A percentile compares a stretch with the other conserved stretches of the same genome.
Evolutionary conservation across 2,329 filamentous ascomycete species (phyloP).

Genomic region (Neofusicoccum parvum): DNA sequence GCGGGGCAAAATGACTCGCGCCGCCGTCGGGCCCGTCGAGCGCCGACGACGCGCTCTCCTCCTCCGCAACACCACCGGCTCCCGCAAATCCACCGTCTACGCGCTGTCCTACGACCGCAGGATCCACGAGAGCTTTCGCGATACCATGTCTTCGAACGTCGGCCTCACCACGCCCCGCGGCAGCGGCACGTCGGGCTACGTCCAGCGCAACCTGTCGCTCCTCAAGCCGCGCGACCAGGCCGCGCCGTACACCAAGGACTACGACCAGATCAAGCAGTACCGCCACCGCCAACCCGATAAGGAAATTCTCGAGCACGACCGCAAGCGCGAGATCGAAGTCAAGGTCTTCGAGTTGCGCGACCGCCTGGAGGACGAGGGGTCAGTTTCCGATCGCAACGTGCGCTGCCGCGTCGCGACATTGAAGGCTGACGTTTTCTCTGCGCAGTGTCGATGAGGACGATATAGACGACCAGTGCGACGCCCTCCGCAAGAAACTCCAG

Average conservation of each 20-base stretch:
- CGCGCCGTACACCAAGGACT: slow-evolving; percentile 74
- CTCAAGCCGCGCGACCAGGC: slow-evolving; percentile 79
- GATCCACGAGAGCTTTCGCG: neutral
- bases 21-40: neutral
- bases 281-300: slow-evolving; percentile 83
- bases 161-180: slow-evolving; percentile 92
- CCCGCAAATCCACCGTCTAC: slow-evolving; percentile 1
- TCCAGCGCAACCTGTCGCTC: slow-evolving; percentile 91
- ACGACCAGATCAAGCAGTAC: slow-evolving; percentile 71
- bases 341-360: slow-evolving; percentile 91
- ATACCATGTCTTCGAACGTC: slow-evolving; percentile 89
- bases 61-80: neutral
- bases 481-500: slow-evolving; percentile 65
- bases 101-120: neutral
- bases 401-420: neutral
- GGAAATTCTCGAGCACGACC: slow-evolving; percentile 91
- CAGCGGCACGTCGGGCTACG: slow-evolving; percentile 94
- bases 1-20: slow-evolving; percentile 21
- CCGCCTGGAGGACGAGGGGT: slow-evolving; percentile 88
- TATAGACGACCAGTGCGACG: slow-evolving; percentile 76
- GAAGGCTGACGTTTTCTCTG: slow-evolving; percentile 25
- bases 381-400: slow-evolving; percentile 29
- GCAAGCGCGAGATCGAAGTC: slow-evolving; percentile 87
- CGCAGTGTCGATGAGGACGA: slow-evolving; percentile 79
- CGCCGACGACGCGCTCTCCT: neutral